phyloP scores from a whole-genome alignment of 2,329 filamentous ascomycete species.

The Fusarium secorum region DNA sequence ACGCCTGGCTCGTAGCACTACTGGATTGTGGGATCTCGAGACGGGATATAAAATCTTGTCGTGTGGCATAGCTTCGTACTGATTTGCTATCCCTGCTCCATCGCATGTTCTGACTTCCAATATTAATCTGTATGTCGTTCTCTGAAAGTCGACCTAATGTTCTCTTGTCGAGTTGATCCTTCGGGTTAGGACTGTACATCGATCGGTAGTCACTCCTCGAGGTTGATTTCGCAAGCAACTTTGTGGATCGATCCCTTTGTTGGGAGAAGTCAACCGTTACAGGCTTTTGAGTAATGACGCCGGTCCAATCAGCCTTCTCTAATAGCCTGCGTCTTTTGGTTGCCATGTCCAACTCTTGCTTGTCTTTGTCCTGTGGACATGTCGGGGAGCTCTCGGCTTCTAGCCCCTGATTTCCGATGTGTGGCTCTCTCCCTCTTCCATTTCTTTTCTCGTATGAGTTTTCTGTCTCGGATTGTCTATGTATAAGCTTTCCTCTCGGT shows the following conservation, averaged over 20 bases:
- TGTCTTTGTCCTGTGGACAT: neutral
- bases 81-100: conserved; percentile 44
- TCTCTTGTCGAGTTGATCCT: neutral
- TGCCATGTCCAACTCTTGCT: conserved; percentile 19
- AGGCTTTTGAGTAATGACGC: conserved; percentile 45
- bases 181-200: neutral
- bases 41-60: neutral
- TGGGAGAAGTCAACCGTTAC: conserved; percentile 34
- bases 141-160: neutral
- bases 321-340: conserved; percentile 41
- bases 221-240: neutral
- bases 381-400: neutral
- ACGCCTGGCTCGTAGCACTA: neutral
- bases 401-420: neutral
- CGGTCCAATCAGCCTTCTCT: conserved; percentile 44
- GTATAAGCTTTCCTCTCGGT: conserved; percentile 18
- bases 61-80: conserved; percentile 31
- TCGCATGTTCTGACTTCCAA: conserved; percentile 42
- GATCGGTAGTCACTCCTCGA: neutral
- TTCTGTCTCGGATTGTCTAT: neutral
- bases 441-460: no score
- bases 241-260: neutral
- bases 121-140: conserved; percentile 38
- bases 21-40: neutral
- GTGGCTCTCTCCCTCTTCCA: neutral